Conservation (phyloP, 2,329 filamentous ascomycete species). For the Diplodia intermedia region DNA sequence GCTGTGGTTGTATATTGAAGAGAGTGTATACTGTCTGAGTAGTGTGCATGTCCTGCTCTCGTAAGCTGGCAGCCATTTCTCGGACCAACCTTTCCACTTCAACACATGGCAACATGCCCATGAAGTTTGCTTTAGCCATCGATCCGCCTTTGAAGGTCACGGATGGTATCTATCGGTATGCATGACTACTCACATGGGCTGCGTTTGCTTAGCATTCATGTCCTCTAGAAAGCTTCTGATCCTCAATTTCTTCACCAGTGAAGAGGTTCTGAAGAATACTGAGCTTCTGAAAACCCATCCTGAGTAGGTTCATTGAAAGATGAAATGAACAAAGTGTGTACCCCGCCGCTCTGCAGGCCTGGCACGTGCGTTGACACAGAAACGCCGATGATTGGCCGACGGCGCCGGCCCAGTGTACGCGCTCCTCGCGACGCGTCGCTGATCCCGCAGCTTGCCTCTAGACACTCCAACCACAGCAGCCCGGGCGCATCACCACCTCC, state of each 20-base stretch:
- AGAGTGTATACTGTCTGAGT: not conserved
- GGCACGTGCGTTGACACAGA: not conserved
- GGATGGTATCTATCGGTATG: too few species aligned
- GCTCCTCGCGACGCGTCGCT: constrained; percentile 29
- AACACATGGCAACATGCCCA: too few species aligned
- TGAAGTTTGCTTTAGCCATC: too few species aligned
- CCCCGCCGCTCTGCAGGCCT: not conserved
- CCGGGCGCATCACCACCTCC: constrained; percentile 8
- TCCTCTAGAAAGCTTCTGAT: not conserved
- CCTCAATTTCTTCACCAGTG: not conserved
- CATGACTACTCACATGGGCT: too few species aligned
- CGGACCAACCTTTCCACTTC: too few species aligned
- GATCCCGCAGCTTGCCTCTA: constrained; percentile 22
- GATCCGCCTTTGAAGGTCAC: too few species aligned
- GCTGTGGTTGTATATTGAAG: not conserved
- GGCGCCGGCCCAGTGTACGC: constrained; percentile 4
- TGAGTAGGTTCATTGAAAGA: not conserved
- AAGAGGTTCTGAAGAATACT: not conserved
- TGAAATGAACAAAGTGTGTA: not conserved
- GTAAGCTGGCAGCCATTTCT: too few species aligned
- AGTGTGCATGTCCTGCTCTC: too few species aligned
- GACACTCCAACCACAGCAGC: constrained; percentile 7
- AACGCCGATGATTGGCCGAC: constrained; percentile 12
- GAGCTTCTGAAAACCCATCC: too few species aligned
- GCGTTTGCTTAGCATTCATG: not conserved